Evolutionary conservation across 441 rosid genomes (phyloP).

Genomic region (Rhodomyrtus psidioides): DNA sequence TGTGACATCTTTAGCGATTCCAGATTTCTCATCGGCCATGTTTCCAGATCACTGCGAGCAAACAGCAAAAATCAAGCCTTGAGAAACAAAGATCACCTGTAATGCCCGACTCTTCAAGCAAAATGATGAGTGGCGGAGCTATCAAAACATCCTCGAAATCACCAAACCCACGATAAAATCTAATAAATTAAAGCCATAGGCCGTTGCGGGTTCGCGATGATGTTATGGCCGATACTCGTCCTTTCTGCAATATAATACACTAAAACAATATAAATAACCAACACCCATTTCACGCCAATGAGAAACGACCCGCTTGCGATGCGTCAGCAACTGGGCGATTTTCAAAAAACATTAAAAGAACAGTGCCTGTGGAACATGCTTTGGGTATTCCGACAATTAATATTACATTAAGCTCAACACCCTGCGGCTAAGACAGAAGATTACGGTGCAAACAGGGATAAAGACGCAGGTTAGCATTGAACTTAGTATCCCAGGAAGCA

Average conservation of each 20-base stretch:
- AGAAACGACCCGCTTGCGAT: not conserved
- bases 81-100: not conserved
- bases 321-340: not conserved
- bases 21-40: constrained; percentile 34
- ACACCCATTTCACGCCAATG: not conserved
- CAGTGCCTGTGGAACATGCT: not conserved
- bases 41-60: not conserved
- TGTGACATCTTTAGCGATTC: constrained; percentile 75
- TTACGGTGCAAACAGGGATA: not conserved
- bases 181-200: not conserved
- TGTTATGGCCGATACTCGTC: not conserved
- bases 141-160: not conserved
- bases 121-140: not conserved
- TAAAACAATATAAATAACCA: not conserved
- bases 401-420: not conserved
- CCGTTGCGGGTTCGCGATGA: not conserved
- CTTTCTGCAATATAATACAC: not conserved
- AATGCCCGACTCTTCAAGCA: not conserved
- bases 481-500: not conserved
- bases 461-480: not conserved
- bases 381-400: not conserved
- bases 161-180: not conserved
- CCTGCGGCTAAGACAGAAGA: not conserved
- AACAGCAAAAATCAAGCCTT: not conserved
- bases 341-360: not conserved